Conservation (phyloP, 352 stramenopile genomes). For the Lagenidium giganteum region DNA sequence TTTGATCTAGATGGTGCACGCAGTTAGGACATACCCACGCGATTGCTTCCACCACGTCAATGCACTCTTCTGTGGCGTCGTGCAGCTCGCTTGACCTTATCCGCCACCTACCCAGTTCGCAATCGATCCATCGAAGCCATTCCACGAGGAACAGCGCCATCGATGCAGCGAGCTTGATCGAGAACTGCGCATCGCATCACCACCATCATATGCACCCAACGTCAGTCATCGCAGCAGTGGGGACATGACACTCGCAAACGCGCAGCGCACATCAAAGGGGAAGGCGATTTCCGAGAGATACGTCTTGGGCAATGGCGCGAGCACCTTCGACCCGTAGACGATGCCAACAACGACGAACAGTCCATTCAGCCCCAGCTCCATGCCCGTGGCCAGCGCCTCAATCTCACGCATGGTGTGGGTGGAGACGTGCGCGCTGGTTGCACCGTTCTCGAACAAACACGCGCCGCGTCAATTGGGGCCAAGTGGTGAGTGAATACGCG, state of each 20-base stretch:
- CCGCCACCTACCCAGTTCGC: not conserved
- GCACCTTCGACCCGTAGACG: slow-evolving; percentile 43
- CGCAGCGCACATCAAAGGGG: slow-evolving; percentile 45
- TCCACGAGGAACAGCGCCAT: slow-evolving; percentile 41
- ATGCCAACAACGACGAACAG: slow-evolving; percentile 50
- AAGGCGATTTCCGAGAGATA: slow-evolving; percentile 78
- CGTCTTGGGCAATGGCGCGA: slow-evolving; percentile 55
- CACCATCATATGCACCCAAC: not conserved
- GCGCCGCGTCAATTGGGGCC: too few species aligned
- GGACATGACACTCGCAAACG: too few species aligned
- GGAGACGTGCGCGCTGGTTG: too few species aligned
- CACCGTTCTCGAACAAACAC: too few species aligned
- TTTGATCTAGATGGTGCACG: too few species aligned
- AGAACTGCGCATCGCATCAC: slow-evolving; percentile 31
- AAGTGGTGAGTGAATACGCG: too few species aligned
- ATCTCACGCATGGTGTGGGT: too few species aligned
- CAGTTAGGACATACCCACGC: slow-evolving; percentile 34
- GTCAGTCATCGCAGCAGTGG: not conserved
- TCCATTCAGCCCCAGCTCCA: slow-evolving; percentile 17
- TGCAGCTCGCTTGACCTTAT: not conserved
- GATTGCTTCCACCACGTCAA: slow-evolving; percentile 48
- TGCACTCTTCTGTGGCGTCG: not conserved
- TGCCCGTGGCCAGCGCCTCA: slow-evolving; percentile 7
- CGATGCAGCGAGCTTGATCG: slow-evolving; percentile 49
- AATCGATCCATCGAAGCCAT: slow-evolving; percentile 28